Conservation (phyloP, 2,329 filamentous ascomycete genomes). For the Rhynchosporium secalis region DNA sequence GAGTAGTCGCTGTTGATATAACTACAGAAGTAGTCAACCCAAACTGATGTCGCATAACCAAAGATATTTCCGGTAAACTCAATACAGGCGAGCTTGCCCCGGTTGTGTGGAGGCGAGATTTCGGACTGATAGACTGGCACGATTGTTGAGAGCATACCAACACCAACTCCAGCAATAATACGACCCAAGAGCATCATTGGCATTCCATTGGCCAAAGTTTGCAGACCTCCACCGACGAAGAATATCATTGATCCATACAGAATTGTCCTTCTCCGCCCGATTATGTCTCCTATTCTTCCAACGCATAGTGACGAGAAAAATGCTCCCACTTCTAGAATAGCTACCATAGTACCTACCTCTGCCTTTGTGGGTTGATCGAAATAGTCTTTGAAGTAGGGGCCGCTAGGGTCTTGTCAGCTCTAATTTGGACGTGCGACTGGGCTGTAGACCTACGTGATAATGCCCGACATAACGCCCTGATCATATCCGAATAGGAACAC, state of each 20-base stretch:
- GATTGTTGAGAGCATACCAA: constrained; percentile 87
- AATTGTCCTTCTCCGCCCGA: constrained; percentile 87
- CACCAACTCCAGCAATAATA: constrained; percentile 80
- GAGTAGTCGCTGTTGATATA: constrained; percentile 83
- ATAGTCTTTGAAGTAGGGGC: constrained; percentile 84
- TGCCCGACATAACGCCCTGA: constrained; percentile 83
- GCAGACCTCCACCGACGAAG: constrained; percentile 77
- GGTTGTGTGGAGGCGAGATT: constrained; percentile 93
- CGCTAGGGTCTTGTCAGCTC: constrained; percentile 52
- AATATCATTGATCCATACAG: constrained; percentile 92
- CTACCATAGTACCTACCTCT: constrained; percentile 94
- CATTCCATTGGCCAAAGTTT: constrained; percentile 80
- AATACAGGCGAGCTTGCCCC: constrained; percentile 93
- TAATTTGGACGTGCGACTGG: background rate
- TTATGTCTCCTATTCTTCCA: constrained; percentile 85
- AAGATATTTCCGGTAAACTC: constrained; percentile 98
- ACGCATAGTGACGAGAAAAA: constrained; percentile 86
- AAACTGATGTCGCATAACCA: constrained; percentile 93
- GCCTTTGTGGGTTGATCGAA: constrained; percentile 86
- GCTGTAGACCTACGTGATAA: constrained; percentile 56
- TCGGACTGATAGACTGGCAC: constrained; percentile 94
- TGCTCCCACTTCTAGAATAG: constrained; percentile 91
- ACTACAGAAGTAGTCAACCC: constrained; percentile 97
- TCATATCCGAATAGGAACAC: constrained; percentile 91
- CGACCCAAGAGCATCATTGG: constrained; percentile 85